Conservation (phyloP, 176 grass and related monocot species). For the Secale cereale region DNA sequence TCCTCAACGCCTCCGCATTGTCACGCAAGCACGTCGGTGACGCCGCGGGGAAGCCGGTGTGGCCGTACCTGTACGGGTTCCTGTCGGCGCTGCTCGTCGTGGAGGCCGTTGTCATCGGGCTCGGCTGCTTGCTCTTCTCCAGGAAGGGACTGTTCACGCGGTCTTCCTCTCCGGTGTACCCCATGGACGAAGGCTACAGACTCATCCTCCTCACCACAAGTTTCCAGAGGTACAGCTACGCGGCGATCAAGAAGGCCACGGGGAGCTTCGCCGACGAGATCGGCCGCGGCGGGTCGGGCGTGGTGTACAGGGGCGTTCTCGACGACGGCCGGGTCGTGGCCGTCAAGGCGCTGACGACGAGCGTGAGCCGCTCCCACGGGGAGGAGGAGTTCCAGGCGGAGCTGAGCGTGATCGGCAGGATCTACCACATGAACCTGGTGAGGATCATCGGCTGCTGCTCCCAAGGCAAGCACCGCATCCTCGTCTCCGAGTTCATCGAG, state of each 20-base stretch:
- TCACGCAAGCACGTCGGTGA: neutral
- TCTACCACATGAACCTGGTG: conserved; percentile 62
- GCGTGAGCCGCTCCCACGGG: conserved; percentile 29
- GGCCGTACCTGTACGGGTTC: conserved; percentile 49
- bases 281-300: conserved; percentile 46
- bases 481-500: conserved; percentile 44
- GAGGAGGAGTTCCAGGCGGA: conserved; percentile 56
- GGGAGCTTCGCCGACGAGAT: conserved; percentile 37
- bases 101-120: conserved; percentile 20
- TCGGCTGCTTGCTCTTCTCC: conserved; percentile 56
- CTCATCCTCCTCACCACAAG: conserved; percentile 34
- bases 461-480: conserved; percentile 32
- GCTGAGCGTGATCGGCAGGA: conserved; percentile 48
- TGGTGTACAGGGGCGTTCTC: conserved; percentile 48
- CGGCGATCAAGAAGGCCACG: conserved; percentile 46
- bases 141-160: conserved; percentile 20
- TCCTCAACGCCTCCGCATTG: neutral
- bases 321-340: conserved; percentile 29
- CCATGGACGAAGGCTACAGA: conserved; percentile 39
- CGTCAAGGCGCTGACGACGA: conserved; percentile 36
- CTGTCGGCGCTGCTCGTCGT: conserved; percentile 40
- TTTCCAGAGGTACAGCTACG: conserved; percentile 42
- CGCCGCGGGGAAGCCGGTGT: neutral
- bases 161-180: conserved; percentile 16
- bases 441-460: conserved; percentile 54